A percentile compares a stretch with the other conserved stretches of the same genome.
phyloP scores from a whole-genome alignment of 768 basidiomycete genomes.

The Suillus subaureus region DNA sequence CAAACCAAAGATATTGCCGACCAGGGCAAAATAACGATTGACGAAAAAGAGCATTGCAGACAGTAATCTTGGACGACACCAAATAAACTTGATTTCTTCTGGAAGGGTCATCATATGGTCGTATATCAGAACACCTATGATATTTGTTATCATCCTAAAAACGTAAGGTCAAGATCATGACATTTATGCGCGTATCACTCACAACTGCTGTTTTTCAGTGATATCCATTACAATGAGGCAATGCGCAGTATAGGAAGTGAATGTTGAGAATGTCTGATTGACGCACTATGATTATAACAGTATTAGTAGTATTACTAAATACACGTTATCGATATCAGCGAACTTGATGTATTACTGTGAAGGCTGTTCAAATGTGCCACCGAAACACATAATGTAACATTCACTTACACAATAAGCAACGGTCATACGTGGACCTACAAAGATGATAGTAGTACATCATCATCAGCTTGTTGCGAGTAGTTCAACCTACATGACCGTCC shows the following conservation, averaged over 20 bases:
- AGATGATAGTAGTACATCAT: too few relatives aligned
- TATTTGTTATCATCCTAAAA: background rate
- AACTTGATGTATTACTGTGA: too few relatives aligned
- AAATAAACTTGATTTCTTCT: slow-evolving; percentile 45
- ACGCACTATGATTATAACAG: too few relatives aligned
- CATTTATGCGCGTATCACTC: background rate
- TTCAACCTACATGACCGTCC: too few relatives aligned
- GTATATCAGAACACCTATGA: slow-evolving; percentile 31
- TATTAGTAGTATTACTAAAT: background rate
- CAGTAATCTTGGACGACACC: slow-evolving; percentile 41
- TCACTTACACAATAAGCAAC: too few relatives aligned
- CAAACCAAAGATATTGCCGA: slow-evolving; percentile 39
- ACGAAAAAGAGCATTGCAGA: slow-evolving; percentile 49
- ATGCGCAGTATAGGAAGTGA: background rate
- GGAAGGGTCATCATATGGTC: slow-evolving; percentile 33
- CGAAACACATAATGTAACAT: too few relatives aligned
- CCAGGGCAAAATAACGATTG: slow-evolving; percentile 51
- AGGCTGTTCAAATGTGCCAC: too few relatives aligned
- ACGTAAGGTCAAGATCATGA: background rate
- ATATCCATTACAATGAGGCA: background rate
- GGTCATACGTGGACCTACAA: too few relatives aligned
- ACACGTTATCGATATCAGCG: too few relatives aligned
- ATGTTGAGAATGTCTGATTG: background rate
- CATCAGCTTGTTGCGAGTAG: slow-evolving; percentile 29
- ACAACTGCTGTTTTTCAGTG: background rate